These are phyloP conservation scores for Candida parachauliodes DNA, from an alignment of 805 yeast species.

Conservation along the genomic window DNA sequence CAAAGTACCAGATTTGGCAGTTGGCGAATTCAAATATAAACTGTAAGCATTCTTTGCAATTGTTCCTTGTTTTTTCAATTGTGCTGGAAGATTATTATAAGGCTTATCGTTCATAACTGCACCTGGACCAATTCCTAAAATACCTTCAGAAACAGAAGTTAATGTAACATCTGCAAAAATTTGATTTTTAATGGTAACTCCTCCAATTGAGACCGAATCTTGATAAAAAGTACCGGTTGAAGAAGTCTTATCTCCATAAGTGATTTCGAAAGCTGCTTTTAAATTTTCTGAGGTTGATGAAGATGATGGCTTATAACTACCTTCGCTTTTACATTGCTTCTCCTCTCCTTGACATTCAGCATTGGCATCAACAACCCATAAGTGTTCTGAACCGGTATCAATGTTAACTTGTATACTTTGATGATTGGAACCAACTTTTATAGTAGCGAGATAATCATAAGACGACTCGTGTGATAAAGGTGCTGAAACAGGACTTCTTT, in stretches of 20 bases:
- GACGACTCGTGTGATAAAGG: not conserved
- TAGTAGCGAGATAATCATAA: not conserved
- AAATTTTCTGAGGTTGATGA: constrained; percentile 2
- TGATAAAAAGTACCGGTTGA: constrained; percentile 15
- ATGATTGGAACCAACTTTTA: not conserved
- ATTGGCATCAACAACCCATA: constrained; percentile 29
- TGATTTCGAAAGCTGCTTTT: constrained; percentile 10
- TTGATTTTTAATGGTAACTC: constrained; percentile 12
- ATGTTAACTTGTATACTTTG: constrained; percentile 11
- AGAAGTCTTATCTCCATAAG: constrained; percentile 10
- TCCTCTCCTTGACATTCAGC: constrained; percentile 6
- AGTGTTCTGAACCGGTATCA: constrained; percentile 42
- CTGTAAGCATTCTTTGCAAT: constrained; percentile 35
- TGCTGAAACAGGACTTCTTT: constrained; percentile 2
- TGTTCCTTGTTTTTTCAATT: constrained; percentile 28
- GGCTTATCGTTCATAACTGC: constrained; percentile 9
- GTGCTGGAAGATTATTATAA: constrained; percentile 32
- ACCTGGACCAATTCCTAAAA: constrained; percentile 17
- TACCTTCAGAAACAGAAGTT: constrained; percentile 12
- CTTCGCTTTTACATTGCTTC: not conserved
- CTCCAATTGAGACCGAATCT: constrained; percentile 14
- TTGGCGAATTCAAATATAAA: constrained; percentile 26
- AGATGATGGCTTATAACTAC: constrained; percentile 6
- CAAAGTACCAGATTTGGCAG: constrained; percentile 20
- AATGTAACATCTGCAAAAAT: constrained; percentile 18